Percentiles rank a stretch among this genome's conserved stretches.
Evolutionary conservation across 345 rosid species (phyloP).

Genomic region (Luvunga scandens): DNA sequence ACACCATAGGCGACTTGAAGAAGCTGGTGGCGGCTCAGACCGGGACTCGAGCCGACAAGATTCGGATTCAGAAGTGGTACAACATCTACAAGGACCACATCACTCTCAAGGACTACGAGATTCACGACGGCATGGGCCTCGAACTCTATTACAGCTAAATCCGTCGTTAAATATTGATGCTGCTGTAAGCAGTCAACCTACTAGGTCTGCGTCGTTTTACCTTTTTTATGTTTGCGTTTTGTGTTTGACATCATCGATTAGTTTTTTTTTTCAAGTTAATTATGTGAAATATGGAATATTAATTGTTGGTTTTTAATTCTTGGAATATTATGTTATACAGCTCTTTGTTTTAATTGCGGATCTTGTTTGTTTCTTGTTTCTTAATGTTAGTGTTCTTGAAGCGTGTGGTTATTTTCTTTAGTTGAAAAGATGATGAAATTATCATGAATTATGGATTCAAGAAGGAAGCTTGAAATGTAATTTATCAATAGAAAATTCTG

Average conservation of each 20-base stretch:
- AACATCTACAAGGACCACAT: constrained; percentile 73
- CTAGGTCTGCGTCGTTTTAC: constrained; percentile 6
- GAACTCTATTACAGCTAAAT: constrained; percentile 69
- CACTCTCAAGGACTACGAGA: constrained; percentile 75
- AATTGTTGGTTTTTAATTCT: neutral
- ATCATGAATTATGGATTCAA: no score
- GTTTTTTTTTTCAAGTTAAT: neutral
- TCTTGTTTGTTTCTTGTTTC: neutral
- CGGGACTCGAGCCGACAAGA: constrained; percentile 51
- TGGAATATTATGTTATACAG: neutral
- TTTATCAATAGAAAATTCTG: no score
- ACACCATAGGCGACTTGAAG: constrained; percentile 79
- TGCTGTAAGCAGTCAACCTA: neutral
- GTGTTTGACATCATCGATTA: constrained; percentile 1
- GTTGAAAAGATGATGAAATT: neutral
- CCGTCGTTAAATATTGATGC: neutral
- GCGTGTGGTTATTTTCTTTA: neutral
- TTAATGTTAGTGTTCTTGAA: neutral
- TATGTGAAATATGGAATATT: neutral
- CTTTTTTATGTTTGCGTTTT: neutral
- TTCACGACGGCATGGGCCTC: constrained; percentile 85
- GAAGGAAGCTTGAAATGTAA: no score
- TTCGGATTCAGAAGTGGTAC: constrained; percentile 66
- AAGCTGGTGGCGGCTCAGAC: constrained; percentile 83
- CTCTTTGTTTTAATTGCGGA: neutral